These are phyloP conservation scores for Thalassiosira hispida DNA, from an alignment of 352 stramenopile species.

Conservation along the genomic window DNA sequence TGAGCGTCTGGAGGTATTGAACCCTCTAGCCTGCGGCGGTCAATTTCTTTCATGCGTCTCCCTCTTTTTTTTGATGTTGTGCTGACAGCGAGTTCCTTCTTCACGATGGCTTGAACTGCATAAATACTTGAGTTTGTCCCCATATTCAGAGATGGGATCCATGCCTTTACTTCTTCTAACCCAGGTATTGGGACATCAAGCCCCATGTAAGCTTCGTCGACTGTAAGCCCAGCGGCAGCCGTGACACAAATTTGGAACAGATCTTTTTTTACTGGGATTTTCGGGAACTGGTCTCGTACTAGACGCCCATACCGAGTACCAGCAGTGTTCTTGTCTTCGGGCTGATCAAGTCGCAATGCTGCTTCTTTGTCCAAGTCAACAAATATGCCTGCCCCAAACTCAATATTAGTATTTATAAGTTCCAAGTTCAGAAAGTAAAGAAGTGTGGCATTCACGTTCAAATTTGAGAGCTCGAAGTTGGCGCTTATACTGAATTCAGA, in stretches of 20 bases:
- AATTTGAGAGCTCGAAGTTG: conserved; percentile 9
- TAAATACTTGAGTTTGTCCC: not conserved
- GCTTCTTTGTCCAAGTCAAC: conserved; percentile 47
- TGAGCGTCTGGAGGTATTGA: conserved; percentile 12
- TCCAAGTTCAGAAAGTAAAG: conserved; percentile 46
- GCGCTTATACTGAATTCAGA: conserved; percentile 43
- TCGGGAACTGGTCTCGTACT: conserved; percentile 8
- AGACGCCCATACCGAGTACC: conserved; percentile 29
- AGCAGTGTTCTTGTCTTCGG: conserved; percentile 14
- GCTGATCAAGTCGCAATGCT: conserved; percentile 7
- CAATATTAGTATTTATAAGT: conserved; percentile 18
- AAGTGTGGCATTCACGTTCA: conserved; percentile 21
- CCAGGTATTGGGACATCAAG: conserved; percentile 3
- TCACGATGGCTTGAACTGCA: conserved; percentile 2
- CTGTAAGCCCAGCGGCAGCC: conserved; percentile 17
- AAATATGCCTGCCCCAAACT: conserved; percentile 42
- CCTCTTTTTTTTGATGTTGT: conserved; percentile 6
- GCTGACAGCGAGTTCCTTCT: conserved; percentile 18
- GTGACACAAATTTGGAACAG: conserved; percentile 27
- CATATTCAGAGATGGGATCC: conserved; percentile 32
- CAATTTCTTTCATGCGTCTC: conserved; percentile 1
- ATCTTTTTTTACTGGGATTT: conserved; percentile 36
- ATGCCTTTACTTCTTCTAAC: conserved; percentile 20
- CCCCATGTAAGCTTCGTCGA: conserved; percentile 1
- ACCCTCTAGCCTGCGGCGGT: conserved; percentile 1